Percentiles rank a stretch among this genome's conserved stretches.
Conservation (phyloP, 1,284 basidiomycete species). For the Phenoliferia sp. region DNA sequence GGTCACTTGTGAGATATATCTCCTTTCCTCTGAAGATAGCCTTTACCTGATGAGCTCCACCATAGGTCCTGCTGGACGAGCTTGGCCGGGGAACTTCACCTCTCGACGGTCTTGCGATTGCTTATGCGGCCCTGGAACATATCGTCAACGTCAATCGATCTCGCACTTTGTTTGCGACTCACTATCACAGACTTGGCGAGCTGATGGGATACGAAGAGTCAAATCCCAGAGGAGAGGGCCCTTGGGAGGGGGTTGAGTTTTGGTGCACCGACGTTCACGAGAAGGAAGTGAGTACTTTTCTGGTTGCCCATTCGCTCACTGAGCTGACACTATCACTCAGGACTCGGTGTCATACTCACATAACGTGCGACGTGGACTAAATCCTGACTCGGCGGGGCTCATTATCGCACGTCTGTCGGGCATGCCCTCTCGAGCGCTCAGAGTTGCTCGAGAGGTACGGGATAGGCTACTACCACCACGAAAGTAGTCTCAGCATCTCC, state of each 20-base stretch:
- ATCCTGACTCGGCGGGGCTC: slow-evolving; percentile 84
- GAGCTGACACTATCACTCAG: slow-evolving; percentile 42
- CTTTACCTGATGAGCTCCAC: slow-evolving; percentile 1
- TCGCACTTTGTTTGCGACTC: slow-evolving; percentile 88
- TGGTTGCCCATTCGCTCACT: slow-evolving; percentile 12
- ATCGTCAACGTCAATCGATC: slow-evolving; percentile 68
- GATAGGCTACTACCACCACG: no score
- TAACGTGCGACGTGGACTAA: slow-evolving; percentile 72
- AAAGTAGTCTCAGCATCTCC: no score
- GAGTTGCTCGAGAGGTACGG: slow-evolving; percentile 3
- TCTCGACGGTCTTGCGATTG: slow-evolving; percentile 84
- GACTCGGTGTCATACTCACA: slow-evolving; percentile 79
- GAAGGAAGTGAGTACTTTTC: slow-evolving; percentile 52
- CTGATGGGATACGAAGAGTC: slow-evolving; percentile 54
- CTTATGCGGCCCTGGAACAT: slow-evolving; percentile 83
- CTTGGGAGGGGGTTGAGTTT: slow-evolving; percentile 59
- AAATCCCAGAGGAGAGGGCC: slow-evolving; percentile 13
- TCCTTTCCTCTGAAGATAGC: slow-evolving; percentile 3
- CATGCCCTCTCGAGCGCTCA: slow-evolving; percentile 54
- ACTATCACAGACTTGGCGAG: slow-evolving; percentile 90
- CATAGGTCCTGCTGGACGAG: slow-evolving; percentile 92
- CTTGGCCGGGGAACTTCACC: slow-evolving; percentile 92
- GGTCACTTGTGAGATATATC: slow-evolving; percentile 60
- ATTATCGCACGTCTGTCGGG: slow-evolving; percentile 85
- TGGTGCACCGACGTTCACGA: slow-evolving; percentile 85